These are phyloP conservation scores for Hyaloscypha variabilis DNA, from an alignment of 495 filamentous ascomycete species.

Conservation along the genomic window DNA sequence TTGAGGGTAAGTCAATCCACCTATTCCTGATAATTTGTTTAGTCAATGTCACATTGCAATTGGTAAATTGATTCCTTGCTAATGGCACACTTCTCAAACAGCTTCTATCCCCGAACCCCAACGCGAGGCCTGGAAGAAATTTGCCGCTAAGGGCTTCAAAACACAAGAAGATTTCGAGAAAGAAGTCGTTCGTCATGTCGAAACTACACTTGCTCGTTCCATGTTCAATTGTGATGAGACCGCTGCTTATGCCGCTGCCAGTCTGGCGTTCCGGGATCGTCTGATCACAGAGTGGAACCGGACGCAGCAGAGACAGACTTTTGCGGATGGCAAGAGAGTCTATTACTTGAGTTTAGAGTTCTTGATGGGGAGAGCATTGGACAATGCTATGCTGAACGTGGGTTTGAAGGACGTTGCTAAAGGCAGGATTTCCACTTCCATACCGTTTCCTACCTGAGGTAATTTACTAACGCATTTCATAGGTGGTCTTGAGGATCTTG, in stretches of 20 bases:
- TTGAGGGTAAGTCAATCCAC: slow-evolving; percentile 62
- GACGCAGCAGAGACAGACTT: slow-evolving; percentile 95
- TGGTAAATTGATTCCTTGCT: neutral
- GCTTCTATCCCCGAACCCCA: slow-evolving; percentile 83
- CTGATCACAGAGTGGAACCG: slow-evolving; percentile 96
- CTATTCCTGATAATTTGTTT: neutral
- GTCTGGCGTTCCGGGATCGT: slow-evolving; percentile 89
- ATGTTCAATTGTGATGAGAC: slow-evolving; percentile 98
- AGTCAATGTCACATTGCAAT: neutral
- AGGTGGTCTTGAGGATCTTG: slow-evolving; percentile 83
- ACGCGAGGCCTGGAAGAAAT: slow-evolving; percentile 85
- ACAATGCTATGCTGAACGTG: slow-evolving; percentile 98
- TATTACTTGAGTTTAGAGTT: slow-evolving; percentile 98
- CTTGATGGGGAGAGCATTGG: slow-evolving; percentile 91
- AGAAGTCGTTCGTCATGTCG: slow-evolving; percentile 90
- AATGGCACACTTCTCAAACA: slow-evolving; percentile 27
- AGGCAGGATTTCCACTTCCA: slow-evolving; percentile 45
- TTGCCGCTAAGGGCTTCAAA: slow-evolving; percentile 69
- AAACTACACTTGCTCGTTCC: slow-evolving; percentile 93
- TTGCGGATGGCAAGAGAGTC: slow-evolving; percentile 84
- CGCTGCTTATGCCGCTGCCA: slow-evolving; percentile 88
- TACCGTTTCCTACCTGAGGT: neutral
- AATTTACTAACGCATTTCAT: slow-evolving; percentile 17
- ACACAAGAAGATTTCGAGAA: slow-evolving; percentile 69
- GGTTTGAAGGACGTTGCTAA: slow-evolving; percentile 83